Conservation (phyloP, 2,329 filamentous ascomycete species). For the Penicillium nordicum region DNA sequence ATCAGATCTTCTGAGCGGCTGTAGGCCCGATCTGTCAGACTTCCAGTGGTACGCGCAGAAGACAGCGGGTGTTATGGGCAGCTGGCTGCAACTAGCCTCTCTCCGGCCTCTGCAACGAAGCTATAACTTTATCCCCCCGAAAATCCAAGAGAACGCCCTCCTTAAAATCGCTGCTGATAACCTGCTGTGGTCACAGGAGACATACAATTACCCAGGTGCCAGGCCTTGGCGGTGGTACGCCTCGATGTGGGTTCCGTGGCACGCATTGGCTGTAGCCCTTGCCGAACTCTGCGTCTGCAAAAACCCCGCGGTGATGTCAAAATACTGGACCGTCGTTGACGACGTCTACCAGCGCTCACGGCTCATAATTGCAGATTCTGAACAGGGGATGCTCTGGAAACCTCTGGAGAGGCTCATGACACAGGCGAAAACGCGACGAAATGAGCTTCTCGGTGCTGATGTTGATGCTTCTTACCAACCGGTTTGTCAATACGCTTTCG, state of each 20-base stretch:
- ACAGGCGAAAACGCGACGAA: slow-evolving; percentile 19
- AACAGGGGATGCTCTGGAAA: slow-evolving; percentile 31
- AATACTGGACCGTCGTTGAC: slow-evolving; percentile 27
- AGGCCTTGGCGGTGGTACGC: slow-evolving; percentile 28
- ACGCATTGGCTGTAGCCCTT: slow-evolving; percentile 31
- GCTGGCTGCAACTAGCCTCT: slow-evolving; percentile 28
- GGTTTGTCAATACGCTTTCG: not conserved
- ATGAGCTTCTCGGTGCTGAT: slow-evolving; percentile 10
- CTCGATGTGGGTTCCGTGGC: slow-evolving; percentile 33
- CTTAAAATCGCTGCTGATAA: slow-evolving; percentile 27
- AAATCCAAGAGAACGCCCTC: slow-evolving; percentile 21
- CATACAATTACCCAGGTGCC: slow-evolving; percentile 21
- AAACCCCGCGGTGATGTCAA: slow-evolving; percentile 18
- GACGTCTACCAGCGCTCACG: slow-evolving; percentile 24
- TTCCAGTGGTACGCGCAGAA: slow-evolving; percentile 29
- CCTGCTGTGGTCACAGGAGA: slow-evolving; percentile 19
- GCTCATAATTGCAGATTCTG: slow-evolving; percentile 25
- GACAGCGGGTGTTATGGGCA: slow-evolving; percentile 21
- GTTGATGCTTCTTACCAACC: not conserved
- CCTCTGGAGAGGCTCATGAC: slow-evolving; percentile 32
- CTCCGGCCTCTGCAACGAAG: slow-evolving; percentile 29
- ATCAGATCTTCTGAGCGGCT: slow-evolving; percentile 19
- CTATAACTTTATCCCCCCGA: slow-evolving; percentile 23
- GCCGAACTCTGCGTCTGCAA: slow-evolving; percentile 33
- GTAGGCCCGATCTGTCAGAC: slow-evolving; percentile 17